These are phyloP conservation scores for Parasitella parasitica DNA, from an alignment of 371 early-diverging fungal species.

Conservation along the genomic window DNA sequence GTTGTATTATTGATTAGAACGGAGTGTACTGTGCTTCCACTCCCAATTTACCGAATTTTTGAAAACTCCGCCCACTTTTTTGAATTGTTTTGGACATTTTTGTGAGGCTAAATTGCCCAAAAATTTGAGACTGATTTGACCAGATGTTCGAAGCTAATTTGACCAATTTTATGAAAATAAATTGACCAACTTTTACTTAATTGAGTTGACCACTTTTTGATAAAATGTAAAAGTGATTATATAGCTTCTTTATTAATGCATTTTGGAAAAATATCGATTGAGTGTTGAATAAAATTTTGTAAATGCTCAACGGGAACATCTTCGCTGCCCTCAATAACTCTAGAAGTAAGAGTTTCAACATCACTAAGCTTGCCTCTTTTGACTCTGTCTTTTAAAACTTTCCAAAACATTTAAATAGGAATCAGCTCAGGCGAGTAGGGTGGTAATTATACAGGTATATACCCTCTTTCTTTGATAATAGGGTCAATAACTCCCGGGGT, in stretches of 20 bases:
- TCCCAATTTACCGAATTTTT: too few species aligned
- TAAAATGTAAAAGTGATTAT: too few species aligned
- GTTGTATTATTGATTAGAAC: too few species aligned
- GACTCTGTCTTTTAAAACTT: conserved; percentile 13
- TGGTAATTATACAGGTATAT: conserved; percentile 16
- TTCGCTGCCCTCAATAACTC: conserved; percentile 13
- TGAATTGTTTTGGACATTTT: too few species aligned
- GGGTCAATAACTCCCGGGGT: conserved; percentile 2
- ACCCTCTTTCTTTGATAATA: conserved; percentile 13
- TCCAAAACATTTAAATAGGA: conserved; percentile 14
- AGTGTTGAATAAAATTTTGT: conserved; percentile 15
- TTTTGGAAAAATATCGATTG: conserved; percentile 5
- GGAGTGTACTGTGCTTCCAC: too few species aligned
- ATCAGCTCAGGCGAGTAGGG: conserved; percentile 17
- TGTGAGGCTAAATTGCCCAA: background rate
- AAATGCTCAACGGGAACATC: conserved; percentile 11
- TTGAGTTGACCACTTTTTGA: too few species aligned
- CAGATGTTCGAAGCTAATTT: conserved; percentile 11
- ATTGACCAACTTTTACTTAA: conserved; percentile 3
- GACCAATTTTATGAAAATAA: conserved; percentile 5
- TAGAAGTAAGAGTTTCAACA: background rate
- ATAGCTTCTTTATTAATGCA: conserved; percentile 12
- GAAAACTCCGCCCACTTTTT: too few species aligned
- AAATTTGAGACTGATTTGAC: background rate
- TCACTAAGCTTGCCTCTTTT: background rate